Base-by-base conservation (phyloP, 176 grass and related monocot genomes). In the Oryza australiensis region DNA sequence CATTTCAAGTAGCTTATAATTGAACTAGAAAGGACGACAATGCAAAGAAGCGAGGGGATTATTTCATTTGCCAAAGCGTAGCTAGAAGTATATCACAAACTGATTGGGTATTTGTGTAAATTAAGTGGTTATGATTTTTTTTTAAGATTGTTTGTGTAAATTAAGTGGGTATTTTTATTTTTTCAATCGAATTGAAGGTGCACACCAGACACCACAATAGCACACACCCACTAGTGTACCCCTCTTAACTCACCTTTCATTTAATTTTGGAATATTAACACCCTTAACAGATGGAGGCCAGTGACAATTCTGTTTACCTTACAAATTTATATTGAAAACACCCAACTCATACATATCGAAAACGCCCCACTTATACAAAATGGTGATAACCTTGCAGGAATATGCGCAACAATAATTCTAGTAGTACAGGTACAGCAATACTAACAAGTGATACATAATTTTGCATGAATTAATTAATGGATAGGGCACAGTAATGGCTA, bases 401-500 rank as follows among this genome's bases (percentile, higher is more conserved):
- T 22, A n/a, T n/a, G 13, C 5, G 51, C 18, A 55, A 55, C 20
- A 55, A 22, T 55, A 55, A 55, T 55, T 55, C 51, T 5, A 55
- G 6, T n/a, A 55, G 51, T 55, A 55, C 3, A 22, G 51, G 6
- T 55, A n/a, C 5, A 10, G 20, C 72, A 69, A 20, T 68, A 38
- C 11, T 70, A 64, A 12, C 23, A 4, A 29, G 14, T 63, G 24
- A 66, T 18, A 33, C 68, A 43, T 70, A 18, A 63, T 10, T 12
- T 10, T 64, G 3, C 42, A 75, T 57, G 40, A 51, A 23, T 26
- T 10, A 35, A 27, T 42, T 37, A 59, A 27, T 42, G 26, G 48
- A 55, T 46, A 68, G 34, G 69, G 14, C 40, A 3, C 12, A 75
- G 68, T 34, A 80, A 88, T 84, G 62, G 38, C 28, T 62, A 46